Evolutionary conservation across 306 rosid species (phyloP), one percentile per base, ranked within the genome.

Genomic region (Quercus engelmannii): DNA sequence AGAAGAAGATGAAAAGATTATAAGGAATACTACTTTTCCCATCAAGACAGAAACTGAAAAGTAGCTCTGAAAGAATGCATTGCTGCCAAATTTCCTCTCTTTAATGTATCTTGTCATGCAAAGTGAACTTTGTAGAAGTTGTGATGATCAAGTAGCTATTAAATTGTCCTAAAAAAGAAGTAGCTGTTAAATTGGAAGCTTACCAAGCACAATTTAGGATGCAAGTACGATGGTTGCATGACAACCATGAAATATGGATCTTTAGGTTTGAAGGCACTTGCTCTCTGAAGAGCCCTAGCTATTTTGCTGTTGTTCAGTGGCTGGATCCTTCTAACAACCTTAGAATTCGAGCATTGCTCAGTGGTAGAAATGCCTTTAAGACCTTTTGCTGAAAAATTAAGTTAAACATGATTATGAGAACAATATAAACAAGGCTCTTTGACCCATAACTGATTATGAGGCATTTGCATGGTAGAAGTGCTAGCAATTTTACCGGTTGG

Each of bases 231-330:
- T 15, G 64, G 68, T 0, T 49, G 65, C 74, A 85, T 74, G 35
- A 79, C 51, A 43, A 81, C 18, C 33, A 0, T 23, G 74, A 81
- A 85, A 26, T 15, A 75, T 17, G 78, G 88, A 19, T 56, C 33
- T 51, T 19, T 52, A 23, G 79, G 30, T 33, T 64, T 72, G 33
- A 84, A 80, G 10, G 33, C 68, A 14, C 55, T 70, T 26, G 82
- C 82, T 15, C 73, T 73, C 17, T 54, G 43, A 73, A 28, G 57
- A 70, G 74, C 65, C 33, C 6, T 43, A 55, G 14, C 15, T 25
- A 38, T 80, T 65, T 10, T 61, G 43, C n/a, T 4, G 3, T 6
- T 4, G 20, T 68, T 8, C 31, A 59, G 10, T 30, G 49, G 18
- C 12, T 18, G 46, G 9, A 3, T 31, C 25, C 43, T 55, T 28